Conservation (phyloP, 352 stramenopile species). For the Pythium insidiosum region DNA sequence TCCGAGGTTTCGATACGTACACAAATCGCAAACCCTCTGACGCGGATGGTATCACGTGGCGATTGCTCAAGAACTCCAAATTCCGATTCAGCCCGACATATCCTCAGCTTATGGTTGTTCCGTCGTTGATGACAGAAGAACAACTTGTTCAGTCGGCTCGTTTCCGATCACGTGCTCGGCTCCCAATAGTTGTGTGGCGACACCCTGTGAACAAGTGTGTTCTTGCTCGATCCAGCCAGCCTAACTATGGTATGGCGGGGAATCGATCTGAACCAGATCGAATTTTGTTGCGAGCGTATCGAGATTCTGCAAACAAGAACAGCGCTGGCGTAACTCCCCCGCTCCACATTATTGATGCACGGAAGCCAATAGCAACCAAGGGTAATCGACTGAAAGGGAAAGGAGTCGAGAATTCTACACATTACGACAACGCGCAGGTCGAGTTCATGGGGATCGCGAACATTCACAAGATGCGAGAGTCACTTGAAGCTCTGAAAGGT, state of each 20-base stretch:
- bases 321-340: constrained; percentile 56
- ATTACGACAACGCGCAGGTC: constrained; percentile 94
- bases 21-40: constrained; percentile 13
- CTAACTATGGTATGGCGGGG: constrained; percentile 94
- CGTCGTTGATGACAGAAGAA: constrained; percentile 89
- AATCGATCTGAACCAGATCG: constrained; percentile 92
- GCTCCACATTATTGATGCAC: constrained; percentile 81
- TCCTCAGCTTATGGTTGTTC: constrained; percentile 92
- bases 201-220: constrained; percentile 88
- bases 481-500: constrained; percentile 83
- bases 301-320: constrained; percentile 80
- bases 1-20: constrained; percentile 29
- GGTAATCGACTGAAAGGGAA: constrained; percentile 81
- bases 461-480: constrained; percentile 98
- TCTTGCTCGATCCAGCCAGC: constrained; percentile 93
- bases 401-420: constrained; percentile 94
- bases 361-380: constrained; percentile 74
- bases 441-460: constrained; percentile 99
- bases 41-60: constrained; percentile 53
- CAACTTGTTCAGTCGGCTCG: constrained; percentile 81
- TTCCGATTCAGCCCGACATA: constrained; percentile 93
- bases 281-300: constrained; percentile 76
- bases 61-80: constrained; percentile 84
- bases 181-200: constrained; percentile 92
- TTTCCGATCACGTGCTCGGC: constrained; percentile 90